Evolutionary conservation across 805 yeast genomes (phyloP).

Genomic region (Myxozyma udenii): DNA sequence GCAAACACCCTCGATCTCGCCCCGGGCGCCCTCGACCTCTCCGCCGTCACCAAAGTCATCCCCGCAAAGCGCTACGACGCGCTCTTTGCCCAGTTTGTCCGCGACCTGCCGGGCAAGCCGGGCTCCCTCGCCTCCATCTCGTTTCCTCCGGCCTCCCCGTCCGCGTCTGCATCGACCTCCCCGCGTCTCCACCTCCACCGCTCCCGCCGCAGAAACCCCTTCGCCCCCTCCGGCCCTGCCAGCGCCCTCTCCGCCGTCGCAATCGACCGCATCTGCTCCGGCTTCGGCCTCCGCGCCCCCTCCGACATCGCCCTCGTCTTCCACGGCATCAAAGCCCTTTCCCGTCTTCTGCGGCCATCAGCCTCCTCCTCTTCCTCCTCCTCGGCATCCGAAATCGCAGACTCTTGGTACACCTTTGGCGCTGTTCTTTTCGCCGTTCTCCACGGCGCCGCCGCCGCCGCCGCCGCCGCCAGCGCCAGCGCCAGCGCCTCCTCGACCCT

Average conservation of each 20-base stretch:
- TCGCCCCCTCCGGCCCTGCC: too few species aligned
- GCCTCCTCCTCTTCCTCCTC: background rate
- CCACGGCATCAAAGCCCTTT: background rate
- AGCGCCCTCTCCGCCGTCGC: background rate
- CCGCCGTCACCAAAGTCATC: background rate
- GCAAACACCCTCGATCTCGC: conserved; percentile 13
- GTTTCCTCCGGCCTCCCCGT: background rate
- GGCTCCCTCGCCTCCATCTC: background rate
- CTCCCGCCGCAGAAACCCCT: too few species aligned
- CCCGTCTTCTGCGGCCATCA: background rate
- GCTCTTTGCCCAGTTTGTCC: conserved; percentile 11
- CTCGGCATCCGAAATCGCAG: background rate
- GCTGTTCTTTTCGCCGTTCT: conserved; percentile 11
- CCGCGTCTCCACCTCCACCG: too few species aligned
- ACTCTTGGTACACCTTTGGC: conserved; percentile 13
- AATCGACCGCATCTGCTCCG: background rate
- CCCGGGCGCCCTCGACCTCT: conserved; percentile 7
- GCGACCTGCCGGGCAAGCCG: conserved; percentile 4
- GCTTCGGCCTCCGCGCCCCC: background rate
- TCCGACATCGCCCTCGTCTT: background rate
- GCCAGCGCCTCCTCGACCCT: background rate
- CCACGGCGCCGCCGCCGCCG: conserved; percentile 13
- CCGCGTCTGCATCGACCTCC: background rate
- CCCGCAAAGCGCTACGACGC: conserved; percentile 11
- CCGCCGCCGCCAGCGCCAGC: background rate